Conservation (phyloP, 2,329 filamentous ascomycete genomes). For the Leptographium flavum region DNA sequence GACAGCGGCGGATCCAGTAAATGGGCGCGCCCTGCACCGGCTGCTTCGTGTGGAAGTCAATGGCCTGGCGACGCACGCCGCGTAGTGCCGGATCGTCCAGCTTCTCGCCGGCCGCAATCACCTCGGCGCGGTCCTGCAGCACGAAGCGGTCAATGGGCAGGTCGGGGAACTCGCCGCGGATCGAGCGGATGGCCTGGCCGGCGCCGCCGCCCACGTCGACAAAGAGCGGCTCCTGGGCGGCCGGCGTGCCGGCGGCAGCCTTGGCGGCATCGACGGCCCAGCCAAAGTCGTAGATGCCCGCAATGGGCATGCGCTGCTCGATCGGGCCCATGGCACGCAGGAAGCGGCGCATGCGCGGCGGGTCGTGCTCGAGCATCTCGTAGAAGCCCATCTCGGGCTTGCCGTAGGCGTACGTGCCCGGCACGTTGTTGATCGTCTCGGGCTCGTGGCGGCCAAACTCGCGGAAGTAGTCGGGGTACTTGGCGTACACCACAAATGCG, state of each 20-base stretch:
- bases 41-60: conserved; percentile 20
- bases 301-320: conserved; percentile 13
- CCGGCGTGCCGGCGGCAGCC: conserved; percentile 3
- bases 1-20: conserved; percentile 17
- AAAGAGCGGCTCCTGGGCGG: conserved; percentile 10
- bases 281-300: conserved; percentile 17
- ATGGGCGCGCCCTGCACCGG: conserved; percentile 15
- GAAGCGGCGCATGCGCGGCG: conserved; percentile 13
- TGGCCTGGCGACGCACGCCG: conserved; percentile 10
- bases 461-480: conserved; percentile 18
- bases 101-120: conserved; percentile 12
- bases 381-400: conserved; percentile 17
- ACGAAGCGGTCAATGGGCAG: conserved; percentile 16
- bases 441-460: conserved; percentile 19
- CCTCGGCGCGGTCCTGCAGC: conserved; percentile 18
- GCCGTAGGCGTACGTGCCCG: conserved; percentile 16
- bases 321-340: conserved; percentile 17
- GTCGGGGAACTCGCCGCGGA: conserved; percentile 14
- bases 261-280: conserved; percentile 14
- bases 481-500: conserved; percentile 11
- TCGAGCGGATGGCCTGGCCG: conserved; percentile 16
- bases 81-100: neutral
- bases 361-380: conserved; percentile 16
- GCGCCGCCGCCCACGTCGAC: conserved; percentile 21
- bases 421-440: conserved; percentile 12